phyloP scores from a whole-genome alignment of 148 eudicot species.

The Diospyros lotus region DNA sequence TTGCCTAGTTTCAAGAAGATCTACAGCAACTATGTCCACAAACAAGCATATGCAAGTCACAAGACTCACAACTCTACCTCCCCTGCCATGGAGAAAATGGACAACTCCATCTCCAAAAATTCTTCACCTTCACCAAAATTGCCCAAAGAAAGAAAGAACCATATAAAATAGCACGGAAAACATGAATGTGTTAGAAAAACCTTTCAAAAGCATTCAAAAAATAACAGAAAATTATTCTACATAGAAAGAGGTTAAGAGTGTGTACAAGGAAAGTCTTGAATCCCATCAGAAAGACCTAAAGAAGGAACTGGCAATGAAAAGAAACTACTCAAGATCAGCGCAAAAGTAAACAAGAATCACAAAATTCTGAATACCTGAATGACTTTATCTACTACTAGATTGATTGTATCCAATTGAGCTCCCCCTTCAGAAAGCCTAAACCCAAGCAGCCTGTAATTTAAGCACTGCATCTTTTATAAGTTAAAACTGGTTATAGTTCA shows the following conservation, averaged over 20 bases:
- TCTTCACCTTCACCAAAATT: background rate
- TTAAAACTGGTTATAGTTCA: conserved; percentile 14
- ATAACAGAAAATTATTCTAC: background rate
- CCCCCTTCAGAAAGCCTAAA: conserved; percentile 64
- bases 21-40: background rate
- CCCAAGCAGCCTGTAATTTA: conserved; percentile 78
- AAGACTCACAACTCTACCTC: background rate
- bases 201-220: conserved; percentile 3
- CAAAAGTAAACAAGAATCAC: background rate
- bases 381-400: conserved; percentile 42
- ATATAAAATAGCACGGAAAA: background rate
- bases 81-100: background rate
- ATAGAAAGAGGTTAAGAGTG: background rate
- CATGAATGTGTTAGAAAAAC: background rate
- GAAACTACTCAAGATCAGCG: conserved; percentile 9
- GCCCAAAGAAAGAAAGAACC: background rate
- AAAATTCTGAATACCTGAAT: conserved; percentile 41
- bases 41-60: background rate
- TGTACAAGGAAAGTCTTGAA: background rate
- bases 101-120: background rate
- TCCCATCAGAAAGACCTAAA: background rate
- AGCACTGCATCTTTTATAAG: conserved; percentile 42
- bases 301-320: background rate
- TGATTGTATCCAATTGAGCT: conserved; percentile 24
- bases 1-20: conserved; percentile 3